A percentile compares a stretch with the other conserved stretches of the same genome.
Evolutionary conservation across 139 green algal species (phyloP).

Genomic region (Yamagishiella unicocca): DNA sequence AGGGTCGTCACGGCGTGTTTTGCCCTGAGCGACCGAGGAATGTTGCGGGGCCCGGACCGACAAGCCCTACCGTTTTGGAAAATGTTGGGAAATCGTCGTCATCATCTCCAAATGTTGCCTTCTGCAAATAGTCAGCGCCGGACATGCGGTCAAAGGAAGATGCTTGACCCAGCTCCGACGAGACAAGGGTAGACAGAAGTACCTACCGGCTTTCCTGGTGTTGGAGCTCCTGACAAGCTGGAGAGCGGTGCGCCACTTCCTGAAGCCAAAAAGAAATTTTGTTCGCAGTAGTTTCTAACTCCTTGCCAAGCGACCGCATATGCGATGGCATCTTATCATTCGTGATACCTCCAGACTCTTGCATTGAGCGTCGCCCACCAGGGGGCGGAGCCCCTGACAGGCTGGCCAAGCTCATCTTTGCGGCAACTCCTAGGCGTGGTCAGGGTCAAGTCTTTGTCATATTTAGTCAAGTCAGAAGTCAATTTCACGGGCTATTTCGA

Average conservation of each 20-base stretch:
- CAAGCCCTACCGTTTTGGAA: slow-evolving; percentile 5
- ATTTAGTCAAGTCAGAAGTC: too few relatives aligned
- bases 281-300: too few relatives aligned
- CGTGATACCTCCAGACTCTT: not conserved
- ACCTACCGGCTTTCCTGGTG: slow-evolving; percentile 19
- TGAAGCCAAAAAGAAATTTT: not conserved
- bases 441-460: not conserved
- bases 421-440: not conserved
- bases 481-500: too few relatives aligned
- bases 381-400: not conserved
- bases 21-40: too few relatives aligned
- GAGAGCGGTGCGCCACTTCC: not conserved
- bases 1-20: too few relatives aligned
- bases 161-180: not conserved
- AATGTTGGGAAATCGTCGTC: slow-evolving; percentile 38
- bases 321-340: not conserved
- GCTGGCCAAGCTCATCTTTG: not conserved
- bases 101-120: not conserved
- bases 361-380: not conserved
- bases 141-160: not conserved
- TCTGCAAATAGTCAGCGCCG: not conserved
- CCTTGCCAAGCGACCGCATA: not conserved
- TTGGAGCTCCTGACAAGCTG: slow-evolving; percentile 28
- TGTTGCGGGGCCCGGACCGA: too few relatives aligned
- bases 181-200: not conserved